Base-by-base conservation (phyloP, 2,329 filamentous ascomycete species). In the Balansia obtecta region DNA sequence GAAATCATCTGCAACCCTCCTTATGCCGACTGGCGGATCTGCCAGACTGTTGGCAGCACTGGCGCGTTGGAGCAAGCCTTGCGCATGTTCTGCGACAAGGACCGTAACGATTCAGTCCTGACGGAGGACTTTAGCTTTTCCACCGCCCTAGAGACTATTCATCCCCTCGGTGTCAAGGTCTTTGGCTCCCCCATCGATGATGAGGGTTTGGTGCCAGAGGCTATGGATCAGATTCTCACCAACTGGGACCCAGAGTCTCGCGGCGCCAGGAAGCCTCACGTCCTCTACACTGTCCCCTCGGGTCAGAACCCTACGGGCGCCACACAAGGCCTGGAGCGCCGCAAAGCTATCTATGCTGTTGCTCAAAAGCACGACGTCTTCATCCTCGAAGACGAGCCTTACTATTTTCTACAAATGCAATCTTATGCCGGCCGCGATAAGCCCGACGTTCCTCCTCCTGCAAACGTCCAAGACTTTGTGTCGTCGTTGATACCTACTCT, bases 41-140 rank as follows among this genome's bases (percentile, higher is more conserved):
- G 82, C 50, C 75, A 96, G 71, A 90, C 83, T 2, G 79, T 91
- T 40, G 93, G 91, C 49, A 93, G 83, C 67, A 97, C 93, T 0
- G 88, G 82, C 22, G 84, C 87, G 0, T 77, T 95, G 56, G 93
- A 97, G 61, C 85, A 91, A 67, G 76, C 85, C 2, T 71, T 95
- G 43, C 81, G 93, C 49, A 85, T 96, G 76, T 82, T 98, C 55
- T 84, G 83, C 57, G 77, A 80, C 55, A 70, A 70, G 48, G 75
- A 80, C 51, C 77, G 85, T 8, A 80, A 83, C 1, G 89, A 97
- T 62, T 80, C 82, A 52, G 72, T 97, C 46, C 68, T 97, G 20
- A 90, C 87, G 9, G 93, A 97, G 67, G 85, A 91, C 62, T 97
- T 91, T 67, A 91, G 88, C 39, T 98, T 96, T 69, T 82, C 85